A percentile compares a stretch with the other conserved stretches of the same genome.
These are phyloP conservation scores for Puya raimondii DNA, from an alignment of 176 grass and related monocot genomes.

Conservation along the genomic window DNA sequence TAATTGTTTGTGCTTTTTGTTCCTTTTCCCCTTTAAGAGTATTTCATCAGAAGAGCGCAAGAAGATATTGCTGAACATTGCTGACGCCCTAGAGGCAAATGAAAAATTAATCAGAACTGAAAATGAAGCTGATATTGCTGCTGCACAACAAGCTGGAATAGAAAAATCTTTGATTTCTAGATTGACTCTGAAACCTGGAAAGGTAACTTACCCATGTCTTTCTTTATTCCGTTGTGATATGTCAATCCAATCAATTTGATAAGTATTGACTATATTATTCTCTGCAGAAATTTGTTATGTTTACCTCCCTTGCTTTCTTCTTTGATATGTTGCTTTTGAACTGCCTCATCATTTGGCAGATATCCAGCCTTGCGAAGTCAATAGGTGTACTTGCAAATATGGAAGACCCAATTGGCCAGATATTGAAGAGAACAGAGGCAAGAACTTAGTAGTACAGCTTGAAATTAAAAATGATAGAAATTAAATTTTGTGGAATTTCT, in stretches of 20 bases:
- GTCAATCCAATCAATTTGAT: neutral
- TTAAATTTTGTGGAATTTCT: neutral
- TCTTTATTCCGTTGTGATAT: neutral
- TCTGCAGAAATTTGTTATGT: neutral
- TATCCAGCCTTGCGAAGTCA: constrained; percentile 78
- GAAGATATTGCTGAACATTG: constrained; percentile 76
- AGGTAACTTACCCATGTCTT: constrained; percentile 31
- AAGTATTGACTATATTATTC: constrained; percentile 8
- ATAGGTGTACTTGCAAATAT: constrained; percentile 76
- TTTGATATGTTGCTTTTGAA: constrained; percentile 1
- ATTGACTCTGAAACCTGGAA: constrained; percentile 78
- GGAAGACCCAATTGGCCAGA: constrained; percentile 85
- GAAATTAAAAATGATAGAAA: neutral
- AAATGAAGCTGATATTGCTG: constrained; percentile 74
- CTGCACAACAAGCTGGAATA: constrained; percentile 63
- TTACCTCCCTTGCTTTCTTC: neutral
- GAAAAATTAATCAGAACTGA: constrained; percentile 59
- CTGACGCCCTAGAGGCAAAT: constrained; percentile 73
- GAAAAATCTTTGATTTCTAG: constrained; percentile 67
- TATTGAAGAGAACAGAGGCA: constrained; percentile 75
- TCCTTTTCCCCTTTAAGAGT: constrained; percentile 28
- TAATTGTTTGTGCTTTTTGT: neutral
- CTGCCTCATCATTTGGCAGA: constrained; percentile 36
- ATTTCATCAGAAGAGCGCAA: constrained; percentile 78
- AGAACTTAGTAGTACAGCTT: constrained; percentile 3